Evolutionary conservation across 208 protist species (phyloP), one percentile per base, ranked within the genome.

Genomic region (Leishmania mexicana): DNA sequence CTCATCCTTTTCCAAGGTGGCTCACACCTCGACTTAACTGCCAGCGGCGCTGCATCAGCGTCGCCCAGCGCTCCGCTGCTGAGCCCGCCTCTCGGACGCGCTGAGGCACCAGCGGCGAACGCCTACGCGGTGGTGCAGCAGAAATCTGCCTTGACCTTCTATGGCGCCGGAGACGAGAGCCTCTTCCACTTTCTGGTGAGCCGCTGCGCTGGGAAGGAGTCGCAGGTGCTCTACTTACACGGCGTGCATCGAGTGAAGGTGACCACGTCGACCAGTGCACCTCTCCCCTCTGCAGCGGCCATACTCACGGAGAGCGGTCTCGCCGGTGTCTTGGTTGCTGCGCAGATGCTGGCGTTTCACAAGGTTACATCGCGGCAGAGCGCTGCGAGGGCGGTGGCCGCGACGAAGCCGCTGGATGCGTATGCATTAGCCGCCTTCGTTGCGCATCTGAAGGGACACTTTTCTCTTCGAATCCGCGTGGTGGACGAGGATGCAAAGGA

Each of bases 141-240:
- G 62, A 83, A 80, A 49, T 42, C 62, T 8, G 73, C 58, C 24
- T 38, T 83, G 24, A 42, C 65, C 19, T 86, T 86, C 47, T 86
- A 86, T 57, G 78, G 83, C 21, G 21, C n/a, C 57, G 78, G 78
- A 10, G 85, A 88, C 62, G 81, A 80, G 78, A 81, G 53, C 47
- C 82, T 88, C 62, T 80, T 79, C 45, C 42, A 77, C 19, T 88
- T 88, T 45, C 77, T 88, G 49, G 24, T 88, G 35, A 64, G 70
- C 31, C 79, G 82, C 49, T 81, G 76, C 72, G 77, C 67, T 2
- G 57, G 81, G 24, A 35, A 62, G 17, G 62, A 85, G 76, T 31
- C 49, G 47, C 80, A 85, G 76, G 57, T 88, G 60, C 76, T 88
- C 24, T 88, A 84, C 72, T 74, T 84, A 40, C 85, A 88, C 72